Evolutionary conservation across 169 alveolate species (phyloP), one percentile per base, ranked within the genome.

Genomic region (Cryptosporidium felis): DNA sequence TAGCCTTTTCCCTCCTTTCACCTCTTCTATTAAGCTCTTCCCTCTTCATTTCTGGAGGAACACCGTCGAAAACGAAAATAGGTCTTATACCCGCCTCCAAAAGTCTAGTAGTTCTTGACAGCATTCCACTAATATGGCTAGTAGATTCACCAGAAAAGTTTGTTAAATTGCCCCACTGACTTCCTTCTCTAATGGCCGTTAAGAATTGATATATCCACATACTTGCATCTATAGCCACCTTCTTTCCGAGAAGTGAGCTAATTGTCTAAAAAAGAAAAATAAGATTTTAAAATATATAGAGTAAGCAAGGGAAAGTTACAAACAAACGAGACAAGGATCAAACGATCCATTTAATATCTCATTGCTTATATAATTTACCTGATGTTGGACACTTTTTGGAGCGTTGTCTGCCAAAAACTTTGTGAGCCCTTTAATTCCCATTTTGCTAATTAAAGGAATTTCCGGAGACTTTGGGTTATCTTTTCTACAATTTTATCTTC

Each of bases 11-110:
- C 34, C 98, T 94, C 60, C 91, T 88, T 81, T 93, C 95, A 65
- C 93, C 74, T 59, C 98, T 90, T 81, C 92, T 94, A 34, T 82
- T 93, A 38, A 96, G 92, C 81, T 95, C 95, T 46, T 94, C 92
- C 21, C 82, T 88, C 88, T 96, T 97, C 60, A 94, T 82, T 60
- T 93, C 97, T 9, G 99, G 99, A 12, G 99, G 99, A 38, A 92
- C 95, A n/a, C 99, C 99, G 89, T 98, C 99, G 90, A 98, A 97
- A 16, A 98, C 99, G 94, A 97, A 98, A 16, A 96, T 92, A 3
- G 99, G 99, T 60, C 94, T 94, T 44, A 98, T 92, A 14, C 99
- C 98, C 34, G 82, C 79, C 94, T 96, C 97, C 74, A 95, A 90
- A 41, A 96, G 88, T 56, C 97, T 94, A 42, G 90, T 82, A 60